These are phyloP conservation scores for Saccharata proteae DNA, from an alignment of 2,329 filamentous ascomycete species.

Conservation along the genomic window DNA sequence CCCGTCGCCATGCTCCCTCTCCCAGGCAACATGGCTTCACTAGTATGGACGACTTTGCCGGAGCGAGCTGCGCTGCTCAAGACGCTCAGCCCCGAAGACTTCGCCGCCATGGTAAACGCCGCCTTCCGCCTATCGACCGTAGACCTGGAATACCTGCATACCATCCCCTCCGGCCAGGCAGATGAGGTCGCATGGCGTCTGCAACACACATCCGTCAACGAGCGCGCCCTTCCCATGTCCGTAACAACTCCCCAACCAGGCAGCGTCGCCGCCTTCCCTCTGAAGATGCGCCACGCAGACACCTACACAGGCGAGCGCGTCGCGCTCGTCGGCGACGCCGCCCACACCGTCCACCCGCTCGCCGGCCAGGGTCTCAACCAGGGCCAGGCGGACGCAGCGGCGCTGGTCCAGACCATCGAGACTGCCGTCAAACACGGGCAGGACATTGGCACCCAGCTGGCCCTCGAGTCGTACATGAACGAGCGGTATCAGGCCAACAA, in stretches of 20 bases:
- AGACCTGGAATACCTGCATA: conserved; percentile 76
- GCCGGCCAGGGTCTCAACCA: conserved; percentile 92
- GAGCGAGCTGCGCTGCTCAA: conserved; percentile 69
- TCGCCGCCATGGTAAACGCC: conserved; percentile 81
- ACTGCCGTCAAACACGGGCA: conserved; percentile 71
- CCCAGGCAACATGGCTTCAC: conserved; percentile 66
- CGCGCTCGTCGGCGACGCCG: conserved; percentile 85
- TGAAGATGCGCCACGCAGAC: conserved; percentile 86
- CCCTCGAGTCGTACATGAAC: conserved; percentile 67
- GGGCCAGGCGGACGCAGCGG: conserved; percentile 78
- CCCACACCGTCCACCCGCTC: conserved; percentile 88
- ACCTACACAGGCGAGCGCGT: conserved; percentile 85
- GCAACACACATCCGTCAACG: conserved; percentile 46
- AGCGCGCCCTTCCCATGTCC: conserved; percentile 44
- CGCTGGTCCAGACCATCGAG: conserved; percentile 61
- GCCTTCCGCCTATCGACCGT: conserved; percentile 72
- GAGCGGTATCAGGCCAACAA: conserved; percentile 76
- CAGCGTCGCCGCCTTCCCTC: conserved; percentile 77
- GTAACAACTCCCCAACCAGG: conserved; percentile 63
- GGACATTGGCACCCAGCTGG: conserved; percentile 69
- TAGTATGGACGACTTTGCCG: conserved; percentile 92
- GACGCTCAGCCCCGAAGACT: conserved; percentile 57
- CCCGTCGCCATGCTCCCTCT: conserved; percentile 86
- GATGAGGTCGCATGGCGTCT: conserved; percentile 51
- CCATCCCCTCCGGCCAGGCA: conserved; percentile 36